A percentile compares a stretch with the other conserved stretches of the same genome.
These are phyloP conservation scores for Dipodascopsis uninucleata DNA, from an alignment of 805 yeast species.

Conservation along the genomic window DNA sequence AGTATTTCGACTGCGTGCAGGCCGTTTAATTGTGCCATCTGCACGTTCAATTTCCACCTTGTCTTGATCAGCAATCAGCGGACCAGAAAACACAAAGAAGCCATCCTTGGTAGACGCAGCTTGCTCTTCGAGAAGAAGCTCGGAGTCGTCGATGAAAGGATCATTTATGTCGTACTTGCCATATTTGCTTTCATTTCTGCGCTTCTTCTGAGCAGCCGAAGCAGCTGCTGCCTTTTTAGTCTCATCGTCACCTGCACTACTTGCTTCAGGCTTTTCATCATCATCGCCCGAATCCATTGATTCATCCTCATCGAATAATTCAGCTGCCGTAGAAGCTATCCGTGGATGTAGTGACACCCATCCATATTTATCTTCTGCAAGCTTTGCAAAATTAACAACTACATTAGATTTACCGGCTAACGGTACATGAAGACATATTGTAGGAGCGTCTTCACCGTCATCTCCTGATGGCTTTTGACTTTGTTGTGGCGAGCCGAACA, in stretches of 20 bases:
- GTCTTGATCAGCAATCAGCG: constrained; percentile 62
- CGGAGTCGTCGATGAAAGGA: constrained; percentile 95
- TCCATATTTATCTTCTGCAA: constrained; percentile 83
- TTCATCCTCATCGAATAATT: constrained; percentile 46
- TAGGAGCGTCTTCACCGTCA: constrained; percentile 12
- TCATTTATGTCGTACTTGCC: constrained; percentile 73
- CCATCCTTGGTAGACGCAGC: constrained; percentile 92
- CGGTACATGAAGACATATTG: constrained; percentile 27
- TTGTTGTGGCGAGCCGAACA: too few relatives aligned
- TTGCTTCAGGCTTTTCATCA: constrained; percentile 20
- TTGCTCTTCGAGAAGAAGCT: constrained; percentile 87
- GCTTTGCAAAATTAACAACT: constrained; percentile 63
- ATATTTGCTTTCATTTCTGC: constrained; percentile 75
- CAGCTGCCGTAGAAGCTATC: constrained; percentile 24
- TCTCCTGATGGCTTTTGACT: too few relatives aligned
- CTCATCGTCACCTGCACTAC: constrained; percentile 32
- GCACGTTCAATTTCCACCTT: constrained; percentile 46
- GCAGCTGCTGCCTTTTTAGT: constrained; percentile 33
- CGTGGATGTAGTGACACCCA: constrained; percentile 43
- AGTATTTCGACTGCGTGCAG: constrained; percentile 23
- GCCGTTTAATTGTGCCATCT: constrained; percentile 42
- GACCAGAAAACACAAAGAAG: constrained; percentile 92
- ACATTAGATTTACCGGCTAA: constrained; percentile 37
- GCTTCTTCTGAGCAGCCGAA: constrained; percentile 42
- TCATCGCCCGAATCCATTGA: constrained; percentile 41